Evolutionary conservation across 179 eudicot genomes (phyloP), one percentile per base, ranked within the genome.

Genomic region (Carnegiea gigantea): DNA sequence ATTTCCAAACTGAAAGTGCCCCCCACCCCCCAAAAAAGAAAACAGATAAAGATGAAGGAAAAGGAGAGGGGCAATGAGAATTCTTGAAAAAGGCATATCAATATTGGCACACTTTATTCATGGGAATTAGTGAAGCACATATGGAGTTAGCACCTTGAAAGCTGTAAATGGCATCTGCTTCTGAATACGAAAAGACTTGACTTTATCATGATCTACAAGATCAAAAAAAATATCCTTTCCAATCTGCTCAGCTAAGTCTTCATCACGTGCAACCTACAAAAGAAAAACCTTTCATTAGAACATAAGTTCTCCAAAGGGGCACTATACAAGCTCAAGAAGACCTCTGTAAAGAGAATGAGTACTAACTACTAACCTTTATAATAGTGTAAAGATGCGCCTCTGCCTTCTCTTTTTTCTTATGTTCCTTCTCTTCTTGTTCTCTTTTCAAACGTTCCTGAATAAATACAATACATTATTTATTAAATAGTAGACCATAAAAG

Each of bases 121-220:
- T 2, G 14, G 30, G 30, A 23, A 26, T 7, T 14, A 33, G 36
- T 33, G 28, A 62, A n/a, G 11, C 28, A 26, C 17, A 65, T 12
- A 28, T 65, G 60, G 76, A 38, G 62, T 23, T 9, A 43, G 20
- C 81, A 92, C 98, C 97, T 94, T 91, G 88, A 94, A 94, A 81
- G 84, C 84, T 80, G 86, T 93, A 51, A 94, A 94, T 49, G 93
- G 87, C 90, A 87, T 89, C 81, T 88, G 92, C 89, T 94, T 94
- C 88, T 89, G 97, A 76, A 94, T 88, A 70, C 95, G 91, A 46
- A 94, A 92, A 77, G 93, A 86, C 80, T 86, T 87, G 78, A 93
- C 95, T 88, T 90, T 94, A 80, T 94, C 95, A 85, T 91, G 97
- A 87, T 94, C 95, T 54, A 94, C 97, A 77, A 94, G 93, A 86